Evolutionary conservation across 441 rosid genomes (phyloP), one percentile per base, ranked within the genome.

Genomic region (Eugenia klotzschiana): DNA sequence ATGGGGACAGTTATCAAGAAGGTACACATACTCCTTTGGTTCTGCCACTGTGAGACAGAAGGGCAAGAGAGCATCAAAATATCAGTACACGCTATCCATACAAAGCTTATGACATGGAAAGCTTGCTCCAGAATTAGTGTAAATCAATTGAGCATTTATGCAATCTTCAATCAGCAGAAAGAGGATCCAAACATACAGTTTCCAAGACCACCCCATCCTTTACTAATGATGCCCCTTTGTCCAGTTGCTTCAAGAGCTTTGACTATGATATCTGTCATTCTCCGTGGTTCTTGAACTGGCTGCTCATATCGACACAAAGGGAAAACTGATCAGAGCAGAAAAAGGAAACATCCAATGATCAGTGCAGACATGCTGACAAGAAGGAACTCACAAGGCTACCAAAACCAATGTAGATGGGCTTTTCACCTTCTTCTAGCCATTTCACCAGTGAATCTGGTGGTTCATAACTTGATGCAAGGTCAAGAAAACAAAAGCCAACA

Each of bases 121-220:
- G 43, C n/a, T 29, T 43, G 2, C 74, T 29, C 41, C 41, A 1
- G n/a, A 60, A 29, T 29, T 64, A 33, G 46, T 64, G 40, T 33
- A 64, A 64, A 64, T 33, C 74, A 33, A 33, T 10, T 33, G 74
- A 3, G 14, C 77, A 64, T 18, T 64, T 64, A 64, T 64, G 77
- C 25, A 64, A 33, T 64, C 77, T 64, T 64, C 46, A 20, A 64
- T 20, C 46, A 37, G 77, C 77, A 33, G 46, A 4, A n/a, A 64
- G 6, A 64, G 15, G 46, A 64, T 33, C 77, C 46, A 64, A 64
- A 87, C 89, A 80, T 90, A 91, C 92, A 82, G 77, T 89, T 87
- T 73, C 93, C 93, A 79, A 91, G 92, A 84, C 93, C 93, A 41
- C 92, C 91, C 93, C 93, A 91, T 84, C 93, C 93, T 85, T 87